These are phyloP conservation scores for Dalbergia oliveri DNA, from an alignment of 306 rosid species.

Conservation along the genomic window DNA sequence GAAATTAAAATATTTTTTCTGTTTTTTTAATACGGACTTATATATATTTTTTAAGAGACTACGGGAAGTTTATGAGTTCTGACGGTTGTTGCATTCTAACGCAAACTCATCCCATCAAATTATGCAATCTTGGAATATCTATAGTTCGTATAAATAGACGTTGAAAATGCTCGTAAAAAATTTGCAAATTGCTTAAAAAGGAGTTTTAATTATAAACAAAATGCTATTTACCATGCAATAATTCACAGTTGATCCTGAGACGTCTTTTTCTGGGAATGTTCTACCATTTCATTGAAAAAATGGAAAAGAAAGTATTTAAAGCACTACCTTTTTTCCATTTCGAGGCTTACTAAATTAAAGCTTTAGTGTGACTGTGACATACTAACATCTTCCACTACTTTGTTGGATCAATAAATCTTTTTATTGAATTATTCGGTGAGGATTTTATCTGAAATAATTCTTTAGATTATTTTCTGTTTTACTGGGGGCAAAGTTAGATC, in stretches of 20 bases:
- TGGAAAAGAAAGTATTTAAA: no score
- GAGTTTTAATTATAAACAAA: not conserved
- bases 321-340: not conserved
- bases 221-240: not conserved
- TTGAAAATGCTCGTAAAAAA: not conserved
- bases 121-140: not conserved
- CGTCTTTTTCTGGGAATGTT: no score
- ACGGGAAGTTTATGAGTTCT: constrained; percentile 2
- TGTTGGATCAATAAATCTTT: not conserved
- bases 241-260: not conserved
- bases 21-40: not conserved
- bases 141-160: not conserved
- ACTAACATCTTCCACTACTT: not conserved
- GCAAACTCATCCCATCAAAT: not conserved
- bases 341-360: no score
- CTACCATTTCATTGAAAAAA: no score
- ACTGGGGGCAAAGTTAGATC: not conserved
- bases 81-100: not conserved
- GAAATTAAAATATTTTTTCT: not conserved
- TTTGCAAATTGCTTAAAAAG: not conserved
- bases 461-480: not conserved
- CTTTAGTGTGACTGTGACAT: no score
- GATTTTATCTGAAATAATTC: not conserved
- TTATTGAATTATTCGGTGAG: not conserved
- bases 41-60: not conserved